These are phyloP conservation scores for Aspergillus eucalypticola DNA, from an alignment of 2,329 filamentous ascomycete species.

Conservation along the genomic window DNA sequence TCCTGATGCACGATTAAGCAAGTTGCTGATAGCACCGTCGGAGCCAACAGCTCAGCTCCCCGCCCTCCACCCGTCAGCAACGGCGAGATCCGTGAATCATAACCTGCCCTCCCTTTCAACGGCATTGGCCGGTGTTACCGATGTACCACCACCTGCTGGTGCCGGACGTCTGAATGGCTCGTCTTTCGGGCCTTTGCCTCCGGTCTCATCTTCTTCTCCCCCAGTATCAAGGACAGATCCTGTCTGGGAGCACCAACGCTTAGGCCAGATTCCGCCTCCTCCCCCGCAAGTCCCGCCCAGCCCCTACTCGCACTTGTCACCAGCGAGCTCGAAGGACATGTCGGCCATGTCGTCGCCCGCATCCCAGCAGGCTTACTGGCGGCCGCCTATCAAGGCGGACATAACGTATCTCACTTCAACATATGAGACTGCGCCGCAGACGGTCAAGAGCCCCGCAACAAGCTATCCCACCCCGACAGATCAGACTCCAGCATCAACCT, in stretches of 20 bases:
- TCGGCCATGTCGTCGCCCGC: conserved; percentile 39
- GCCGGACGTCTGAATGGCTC: conserved; percentile 26
- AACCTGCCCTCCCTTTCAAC: conserved; percentile 45
- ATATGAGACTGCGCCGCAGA: conserved; percentile 32
- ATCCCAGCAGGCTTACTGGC: conserved; percentile 33
- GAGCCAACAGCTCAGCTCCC: conserved; percentile 36
- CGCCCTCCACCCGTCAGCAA: conserved; percentile 40
- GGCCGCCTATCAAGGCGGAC: conserved; percentile 29
- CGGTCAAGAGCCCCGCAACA: conserved; percentile 36
- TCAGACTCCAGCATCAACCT: conserved; percentile 24
- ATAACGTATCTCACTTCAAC: conserved; percentile 29
- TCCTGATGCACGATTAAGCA: conserved; percentile 31
- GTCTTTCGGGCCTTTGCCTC: conserved; percentile 26
- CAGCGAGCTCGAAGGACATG: conserved; percentile 40
- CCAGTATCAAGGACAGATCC: conserved; percentile 29
- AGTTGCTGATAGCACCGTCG: conserved; percentile 36
- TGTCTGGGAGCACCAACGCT: conserved; percentile 33
- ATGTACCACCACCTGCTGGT: conserved; percentile 29
- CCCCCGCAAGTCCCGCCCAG: conserved; percentile 34
- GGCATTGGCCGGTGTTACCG: conserved; percentile 33
- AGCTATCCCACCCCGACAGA: conserved; percentile 46
- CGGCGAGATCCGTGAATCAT: conserved; percentile 37
- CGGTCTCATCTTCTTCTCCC: conserved; percentile 28
- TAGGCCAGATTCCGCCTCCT: conserved; percentile 28
- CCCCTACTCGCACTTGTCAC: conserved; percentile 41